Conservation (phyloP, 306 rosid species). For the Cucumis sativus region DNA sequence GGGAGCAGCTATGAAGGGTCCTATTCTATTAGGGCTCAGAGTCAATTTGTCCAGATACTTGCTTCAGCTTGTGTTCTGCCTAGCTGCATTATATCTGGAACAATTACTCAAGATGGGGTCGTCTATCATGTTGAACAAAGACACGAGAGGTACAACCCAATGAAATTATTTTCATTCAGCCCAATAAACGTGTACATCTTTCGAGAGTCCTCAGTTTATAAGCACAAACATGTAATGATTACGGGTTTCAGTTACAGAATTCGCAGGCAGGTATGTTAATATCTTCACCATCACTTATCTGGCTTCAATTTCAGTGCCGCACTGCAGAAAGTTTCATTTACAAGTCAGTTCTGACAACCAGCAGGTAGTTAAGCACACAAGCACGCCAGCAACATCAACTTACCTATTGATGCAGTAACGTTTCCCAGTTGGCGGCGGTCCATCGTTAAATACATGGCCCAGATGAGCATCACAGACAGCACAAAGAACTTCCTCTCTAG, state of each 20-base stretch:
- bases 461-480: constrained; percentile 81
- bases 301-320: constrained; percentile 8
- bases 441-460: constrained; percentile 93
- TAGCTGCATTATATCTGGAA: background rate
- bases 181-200: background rate
- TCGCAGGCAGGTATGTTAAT: background rate
- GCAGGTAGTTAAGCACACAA: background rate
- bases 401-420: constrained; percentile 92
- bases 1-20: background rate
- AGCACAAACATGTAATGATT: background rate
- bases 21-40: background rate
- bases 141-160: background rate
- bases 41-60: background rate
- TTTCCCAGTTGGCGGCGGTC: constrained; percentile 83
- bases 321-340: constrained; percentile 1
- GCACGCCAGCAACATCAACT: background rate
- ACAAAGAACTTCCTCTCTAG: constrained; percentile 86
- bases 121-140: background rate
- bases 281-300: background rate
- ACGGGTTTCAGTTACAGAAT: background rate
- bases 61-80: background rate
- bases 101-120: background rate
- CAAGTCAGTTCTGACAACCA: background rate
- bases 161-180: background rate
- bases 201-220: background rate